phyloP scores from a whole-genome alignment of 176 grass and related monocot species.

The Oryza glaberrima region DNA sequence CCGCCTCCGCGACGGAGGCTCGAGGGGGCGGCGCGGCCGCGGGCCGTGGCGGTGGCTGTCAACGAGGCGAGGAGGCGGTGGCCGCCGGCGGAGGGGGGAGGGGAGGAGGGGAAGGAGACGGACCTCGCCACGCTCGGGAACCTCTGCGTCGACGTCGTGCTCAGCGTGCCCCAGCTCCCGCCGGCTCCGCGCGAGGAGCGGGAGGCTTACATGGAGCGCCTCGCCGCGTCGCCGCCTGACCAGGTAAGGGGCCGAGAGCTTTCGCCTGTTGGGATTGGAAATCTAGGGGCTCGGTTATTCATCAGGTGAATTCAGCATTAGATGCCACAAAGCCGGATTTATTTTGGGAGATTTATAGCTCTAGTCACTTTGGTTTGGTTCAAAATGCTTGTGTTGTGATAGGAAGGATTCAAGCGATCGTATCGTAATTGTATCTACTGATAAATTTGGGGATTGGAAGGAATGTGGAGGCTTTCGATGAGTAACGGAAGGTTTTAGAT shows the following conservation, averaged over 20 bases:
- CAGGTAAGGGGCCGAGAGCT: slow-evolving; percentile 50
- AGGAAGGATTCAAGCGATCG: neutral
- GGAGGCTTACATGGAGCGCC: slow-evolving; percentile 77
- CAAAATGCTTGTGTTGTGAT: neutral
- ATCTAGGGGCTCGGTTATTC: neutral
- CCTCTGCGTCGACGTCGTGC: slow-evolving; percentile 88
- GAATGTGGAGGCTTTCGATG: neutral
- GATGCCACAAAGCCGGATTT: neutral
- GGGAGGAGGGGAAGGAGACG: slow-evolving; percentile 36
- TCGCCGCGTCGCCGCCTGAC: slow-evolving; percentile 79
- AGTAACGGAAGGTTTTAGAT: neutral
- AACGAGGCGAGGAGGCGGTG: slow-evolving; percentile 49
- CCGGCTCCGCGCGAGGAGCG: slow-evolving; percentile 56
- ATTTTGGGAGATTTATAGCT: neutral
- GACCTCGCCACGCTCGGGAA: slow-evolving; percentile 92
- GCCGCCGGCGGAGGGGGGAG: neutral
- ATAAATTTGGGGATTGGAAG: neutral
- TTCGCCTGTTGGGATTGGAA: neutral
- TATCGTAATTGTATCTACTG: neutral
- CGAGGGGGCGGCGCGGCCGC: neutral
- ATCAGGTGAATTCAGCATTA: neutral
- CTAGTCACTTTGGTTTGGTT: neutral
- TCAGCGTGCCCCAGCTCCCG: slow-evolving; percentile 80
- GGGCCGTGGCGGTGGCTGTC: slow-evolving; percentile 38
- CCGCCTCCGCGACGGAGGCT: slow-evolving; percentile 21